These are phyloP conservation scores for Moesziomyces parantarcticus DNA, from an alignment of 1,284 basidiomycete species.

Conservation along the genomic window DNA sequence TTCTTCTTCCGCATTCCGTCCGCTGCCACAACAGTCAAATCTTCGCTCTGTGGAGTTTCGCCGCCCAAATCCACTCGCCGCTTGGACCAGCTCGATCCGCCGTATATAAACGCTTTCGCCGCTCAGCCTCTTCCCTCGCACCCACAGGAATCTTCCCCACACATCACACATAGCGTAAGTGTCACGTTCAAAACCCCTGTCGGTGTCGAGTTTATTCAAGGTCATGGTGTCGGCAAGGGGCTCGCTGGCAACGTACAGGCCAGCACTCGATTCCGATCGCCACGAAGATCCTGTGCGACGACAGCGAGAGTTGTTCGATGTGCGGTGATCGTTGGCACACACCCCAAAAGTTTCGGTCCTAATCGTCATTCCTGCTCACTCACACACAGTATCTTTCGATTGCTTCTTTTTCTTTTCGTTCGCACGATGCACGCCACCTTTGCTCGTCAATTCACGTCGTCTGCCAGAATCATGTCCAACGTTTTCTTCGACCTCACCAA, in stretches of 20 bases:
- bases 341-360: no score
- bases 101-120: constrained; percentile 17
- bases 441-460: constrained; percentile 59
- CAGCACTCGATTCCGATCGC: no score
- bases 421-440: constrained; percentile 50
- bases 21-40: constrained; percentile 6
- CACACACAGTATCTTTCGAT: constrained; percentile 38
- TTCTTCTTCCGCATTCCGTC: constrained; percentile 39
- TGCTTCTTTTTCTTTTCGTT: neutral
- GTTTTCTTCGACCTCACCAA: constrained; percentile 79
- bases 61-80: constrained; percentile 22
- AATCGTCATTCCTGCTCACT: constrained; percentile 41
- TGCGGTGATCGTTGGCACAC: no score
- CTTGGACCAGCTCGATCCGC: constrained; percentile 28
- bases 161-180: constrained; percentile 27
- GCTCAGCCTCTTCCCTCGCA: neutral
- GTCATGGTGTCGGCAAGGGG: no score
- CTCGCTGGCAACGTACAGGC: no score
- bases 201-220: no score
- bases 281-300: no score
- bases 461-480: constrained; percentile 68
- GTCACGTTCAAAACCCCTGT: neutral
- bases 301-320: no score
- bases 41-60: constrained; percentile 34
- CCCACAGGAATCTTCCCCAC: constrained; percentile 3